Evolutionary conservation across 257 asterid species (phyloP), one percentile per base, ranked within the genome.

Genomic region (Craterostigma plantagineum): DNA sequence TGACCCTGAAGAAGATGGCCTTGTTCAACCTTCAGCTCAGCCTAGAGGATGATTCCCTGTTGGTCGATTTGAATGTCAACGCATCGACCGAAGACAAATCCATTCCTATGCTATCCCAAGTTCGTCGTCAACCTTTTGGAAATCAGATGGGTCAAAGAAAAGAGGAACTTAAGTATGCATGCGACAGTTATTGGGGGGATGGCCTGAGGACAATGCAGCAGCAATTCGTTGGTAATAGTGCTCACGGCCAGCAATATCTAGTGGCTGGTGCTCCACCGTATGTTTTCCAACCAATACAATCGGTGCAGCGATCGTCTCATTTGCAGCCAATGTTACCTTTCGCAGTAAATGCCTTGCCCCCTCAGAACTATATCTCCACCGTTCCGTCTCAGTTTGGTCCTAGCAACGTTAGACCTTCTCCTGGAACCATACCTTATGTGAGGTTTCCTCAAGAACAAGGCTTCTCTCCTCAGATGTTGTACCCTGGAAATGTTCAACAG

Each of bases 321-420:
- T 18, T 46, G 53, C 74, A 66, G 10, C 63, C 63, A 17, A 63
- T 59, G 34, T 33, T 59, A 14, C 63, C 81, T 0, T 41, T 44
- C 16, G 12, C 57, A 18, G 50, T 58, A 36, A 68, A 70, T 23
- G 30, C 30, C 6, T 23, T 23, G 30, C 30, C 30, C 14, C 61
- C 72, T 46, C 63, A 63, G 3, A 40, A 51, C 51, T 59, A 53
- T 45, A 48, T 68, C 9, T 46, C 54, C 0, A 51, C 40, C 36
- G 67, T 46, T 38, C 78, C 63, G 1, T 62, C 61, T 33, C 66
- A 36, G 34, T 48, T 66, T 18, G 57, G 60, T 41, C 49, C 53
- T 1, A 42, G 48, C 14, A 42, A 42, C 6, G 48, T 51, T 18
- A 56, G 56, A 13, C 30, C 53, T n/a, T n/a, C n/a, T 14, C 45